Conservation (phyloP, 345 rosid genomes). For the Arabis hirsuta region DNA sequence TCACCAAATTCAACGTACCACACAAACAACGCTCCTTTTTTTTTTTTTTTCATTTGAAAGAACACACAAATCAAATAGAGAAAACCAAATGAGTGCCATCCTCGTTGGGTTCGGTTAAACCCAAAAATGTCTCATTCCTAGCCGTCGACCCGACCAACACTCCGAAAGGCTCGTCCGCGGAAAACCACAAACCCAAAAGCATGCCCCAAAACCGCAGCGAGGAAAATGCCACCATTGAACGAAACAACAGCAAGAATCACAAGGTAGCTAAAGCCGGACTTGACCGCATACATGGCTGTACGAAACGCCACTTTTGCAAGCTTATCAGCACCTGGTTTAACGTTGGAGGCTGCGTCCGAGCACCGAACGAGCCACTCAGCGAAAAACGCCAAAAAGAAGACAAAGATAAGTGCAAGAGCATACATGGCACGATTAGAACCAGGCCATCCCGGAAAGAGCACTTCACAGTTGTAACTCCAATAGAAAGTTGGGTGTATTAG, state of each 20-base stretch:
- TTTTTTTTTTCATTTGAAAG: not conserved
- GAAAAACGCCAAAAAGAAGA: conserved; percentile 59
- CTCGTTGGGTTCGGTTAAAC: conserved; percentile 3
- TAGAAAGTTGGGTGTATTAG: conserved; percentile 54
- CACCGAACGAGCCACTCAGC: conserved; percentile 60
- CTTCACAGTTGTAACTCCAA: conserved; percentile 67
- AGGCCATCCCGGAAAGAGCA: conserved; percentile 86
- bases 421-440: conserved; percentile 67
- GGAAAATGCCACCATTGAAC: conserved; percentile 76
- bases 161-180: conserved; percentile 55
- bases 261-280: conserved; percentile 64
- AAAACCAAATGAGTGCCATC: conserved; percentile 5
- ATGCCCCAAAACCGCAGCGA: conserved; percentile 70
- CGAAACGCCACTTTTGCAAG: conserved; percentile 58
- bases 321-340: conserved; percentile 57
- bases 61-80: conserved; percentile 25
- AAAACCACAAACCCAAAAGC: conserved; percentile 72
- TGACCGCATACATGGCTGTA: conserved; percentile 58
- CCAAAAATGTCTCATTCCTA: conserved; percentile 14
- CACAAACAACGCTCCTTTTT: not conserved
- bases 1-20: conserved; percentile 10
- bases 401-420: conserved; percentile 62
- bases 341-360: conserved; percentile 41
- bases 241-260: conserved; percentile 85
- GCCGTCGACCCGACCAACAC: conserved; percentile 38